Base-by-base conservation (phyloP, 1,139 yeast species). In the Nakaseomyces nivariensis region DNA sequence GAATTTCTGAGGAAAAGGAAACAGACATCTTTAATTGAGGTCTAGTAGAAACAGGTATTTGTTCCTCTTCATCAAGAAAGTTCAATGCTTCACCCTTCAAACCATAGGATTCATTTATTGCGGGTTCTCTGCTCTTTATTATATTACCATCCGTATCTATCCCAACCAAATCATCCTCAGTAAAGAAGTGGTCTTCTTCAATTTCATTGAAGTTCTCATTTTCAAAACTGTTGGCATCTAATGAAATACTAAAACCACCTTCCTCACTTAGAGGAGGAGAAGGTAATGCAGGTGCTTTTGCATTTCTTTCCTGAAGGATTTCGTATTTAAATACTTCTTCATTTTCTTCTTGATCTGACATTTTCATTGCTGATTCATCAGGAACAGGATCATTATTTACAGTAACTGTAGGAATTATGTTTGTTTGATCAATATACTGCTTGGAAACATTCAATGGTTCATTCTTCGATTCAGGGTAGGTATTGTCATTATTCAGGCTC, bases 1-100 rank as follows among this genome's bases (percentile, higher is more conserved):
- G 78, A 56, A 92, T 87, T 59, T 89, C 76, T 0, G 95, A 83
- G 3, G 95, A 84, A 67, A 92, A 92, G 45, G 79, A 70, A n/a
- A 92, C 95, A 4, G 31, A 7, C 22, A 38, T 5, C 13, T 50
- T 58, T 25, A 49, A 49, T 50, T 47, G 46, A 37, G 49, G 45
- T 8, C 11, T 36, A 5, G 25, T 9, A 17, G 25, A 7, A 5
- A 2, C 24, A 4, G 24, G 38, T 6, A 1, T 17, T 17, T 17
- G 9, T 17, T 36, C 38, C 7, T 36, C 25, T 10, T 17, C 25
- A 4, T 36, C 25, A 17, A 5, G 3, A 10, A 7, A 17, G 5
- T 17, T 13, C 11, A 36, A 36, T 17, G 25, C 24, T 17, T 10
- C 38, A 17, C 5, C 25, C 36, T 33, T 33, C 36, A 46, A 44